Percentiles rank a stretch among this genome's conserved stretches.
phyloP scores from a whole-genome alignment of 345 rosid species.

The Populus euphratica region DNA sequence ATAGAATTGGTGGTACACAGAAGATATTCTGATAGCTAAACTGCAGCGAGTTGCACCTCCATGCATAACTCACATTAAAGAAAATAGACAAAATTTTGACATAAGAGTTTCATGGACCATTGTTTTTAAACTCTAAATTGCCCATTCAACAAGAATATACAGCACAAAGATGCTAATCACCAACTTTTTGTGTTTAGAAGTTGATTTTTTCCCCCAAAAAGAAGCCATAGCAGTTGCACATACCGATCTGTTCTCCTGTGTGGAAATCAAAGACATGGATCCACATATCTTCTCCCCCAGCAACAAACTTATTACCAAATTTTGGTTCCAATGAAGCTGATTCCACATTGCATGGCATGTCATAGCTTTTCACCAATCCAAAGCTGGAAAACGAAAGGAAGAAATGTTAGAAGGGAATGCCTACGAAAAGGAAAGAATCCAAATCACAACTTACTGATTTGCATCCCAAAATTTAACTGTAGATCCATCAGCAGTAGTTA shows the following conservation, averaged over 20 bases:
- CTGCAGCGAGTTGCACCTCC: neutral
- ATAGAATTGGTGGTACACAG: neutral
- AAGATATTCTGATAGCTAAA: neutral
- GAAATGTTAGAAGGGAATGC: slow-evolving; percentile 5
- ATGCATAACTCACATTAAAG: neutral
- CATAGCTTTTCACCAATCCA: slow-evolving; percentile 83
- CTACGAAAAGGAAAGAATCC: neutral
- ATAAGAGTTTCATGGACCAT: neutral
- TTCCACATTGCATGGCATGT: slow-evolving; percentile 78
- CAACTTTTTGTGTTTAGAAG: neutral
- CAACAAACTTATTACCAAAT: slow-evolving; percentile 72
- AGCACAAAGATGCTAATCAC: neutral
- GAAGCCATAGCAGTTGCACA: slow-evolving; percentile 6
- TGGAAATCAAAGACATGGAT: slow-evolving; percentile 68
- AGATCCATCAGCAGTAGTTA: slow-evolving; percentile 90
- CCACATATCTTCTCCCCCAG: slow-evolving; percentile 97
- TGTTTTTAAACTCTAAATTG: neutral
- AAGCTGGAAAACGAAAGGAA: slow-evolving; percentile 43
- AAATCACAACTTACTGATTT: slow-evolving; percentile 63
- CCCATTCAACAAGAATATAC: neutral
- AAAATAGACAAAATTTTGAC: no score
- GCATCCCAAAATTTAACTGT: slow-evolving; percentile 98
- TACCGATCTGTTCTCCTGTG: slow-evolving; percentile 75
- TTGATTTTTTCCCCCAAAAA: neutral
- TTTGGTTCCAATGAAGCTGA: slow-evolving; percentile 83